A percentile compares a stretch with the other conserved stretches of the same genome.
These are phyloP conservation scores for Cladophialophora bantiana DNA, from an alignment of 2,329 filamentous ascomycete genomes.

Conservation along the genomic window DNA sequence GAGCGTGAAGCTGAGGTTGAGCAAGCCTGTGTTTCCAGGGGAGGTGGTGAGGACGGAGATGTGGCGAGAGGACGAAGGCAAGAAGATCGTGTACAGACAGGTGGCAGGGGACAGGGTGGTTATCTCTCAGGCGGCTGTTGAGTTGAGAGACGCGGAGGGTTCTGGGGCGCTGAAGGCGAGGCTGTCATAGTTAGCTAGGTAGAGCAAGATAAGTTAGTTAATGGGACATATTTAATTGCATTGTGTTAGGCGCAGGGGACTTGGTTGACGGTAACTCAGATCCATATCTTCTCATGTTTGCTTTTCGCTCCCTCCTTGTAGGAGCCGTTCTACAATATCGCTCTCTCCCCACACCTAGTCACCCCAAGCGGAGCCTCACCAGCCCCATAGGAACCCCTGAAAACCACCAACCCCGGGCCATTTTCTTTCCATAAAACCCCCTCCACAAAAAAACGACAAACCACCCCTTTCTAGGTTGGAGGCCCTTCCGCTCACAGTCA, in stretches of 20 bases:
- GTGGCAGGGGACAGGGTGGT: conserved; percentile 16
- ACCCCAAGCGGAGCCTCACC: background rate
- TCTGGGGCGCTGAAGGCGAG: conserved; percentile 5
- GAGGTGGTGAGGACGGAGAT: conserved; percentile 32
- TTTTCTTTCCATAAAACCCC: background rate
- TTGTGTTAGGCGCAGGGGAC: too few relatives aligned
- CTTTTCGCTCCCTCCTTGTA: too few relatives aligned
- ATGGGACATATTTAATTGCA: too few relatives aligned
- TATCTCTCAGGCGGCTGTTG: conserved; percentile 17
- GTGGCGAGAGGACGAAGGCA: conserved; percentile 18
- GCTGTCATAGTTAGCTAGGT: conserved; percentile 5
- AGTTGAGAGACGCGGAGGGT: background rate
- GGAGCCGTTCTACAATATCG: background rate
- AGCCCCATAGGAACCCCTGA: background rate
- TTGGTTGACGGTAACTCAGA: too few relatives aligned
- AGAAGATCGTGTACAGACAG: conserved; percentile 13
- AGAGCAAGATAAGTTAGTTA: background rate
- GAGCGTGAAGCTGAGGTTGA: conserved; percentile 30
- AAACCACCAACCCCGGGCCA: background rate
- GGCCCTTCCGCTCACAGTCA: too few relatives aligned
- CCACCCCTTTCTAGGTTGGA: too few relatives aligned
- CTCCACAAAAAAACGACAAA: too few relatives aligned
- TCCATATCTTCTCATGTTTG: too few relatives aligned
- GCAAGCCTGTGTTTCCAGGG: conserved; percentile 28
- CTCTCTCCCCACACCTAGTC: background rate